Evolutionary conservation across 2,329 filamentous ascomycete genomes (phyloP).

Genomic region (Phialophora chinensis): DNA sequence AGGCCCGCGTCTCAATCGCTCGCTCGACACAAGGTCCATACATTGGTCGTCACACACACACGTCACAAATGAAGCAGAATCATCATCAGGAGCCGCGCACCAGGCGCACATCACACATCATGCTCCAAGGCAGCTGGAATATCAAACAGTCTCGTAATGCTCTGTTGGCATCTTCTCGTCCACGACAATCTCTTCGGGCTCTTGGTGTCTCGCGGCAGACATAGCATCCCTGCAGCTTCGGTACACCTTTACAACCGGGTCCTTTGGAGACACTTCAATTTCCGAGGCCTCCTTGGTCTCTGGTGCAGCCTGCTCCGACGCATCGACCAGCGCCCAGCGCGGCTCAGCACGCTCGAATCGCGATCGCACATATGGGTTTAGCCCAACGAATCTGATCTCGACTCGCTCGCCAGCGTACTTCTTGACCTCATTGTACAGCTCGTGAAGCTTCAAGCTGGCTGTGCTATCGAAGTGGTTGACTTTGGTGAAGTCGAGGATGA

Average conservation of each 20-base stretch:
- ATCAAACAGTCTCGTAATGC: conserved; percentile 6
- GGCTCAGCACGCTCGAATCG: conserved; percentile 42
- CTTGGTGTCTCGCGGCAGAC: not conserved
- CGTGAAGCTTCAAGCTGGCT: conserved; percentile 56
- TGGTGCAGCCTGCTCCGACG: not conserved
- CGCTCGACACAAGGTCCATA: not conserved
- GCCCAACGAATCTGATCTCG: conserved; percentile 57
- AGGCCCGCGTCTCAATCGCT: not conserved
- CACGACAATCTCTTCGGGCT: conserved; percentile 1
- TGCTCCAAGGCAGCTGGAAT: not conserved
- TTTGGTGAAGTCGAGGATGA: conserved; percentile 60
- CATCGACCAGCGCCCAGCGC: conserved; percentile 42
- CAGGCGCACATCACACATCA: not conserved
- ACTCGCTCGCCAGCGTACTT: conserved; percentile 57
- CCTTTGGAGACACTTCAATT: not conserved
- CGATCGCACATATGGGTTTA: conserved; percentile 50
- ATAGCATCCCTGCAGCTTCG: conserved; percentile 5
- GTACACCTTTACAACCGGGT: not conserved
- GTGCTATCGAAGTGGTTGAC: conserved; percentile 63
- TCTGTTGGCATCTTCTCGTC: conserved; percentile 2
- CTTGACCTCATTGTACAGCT: conserved; percentile 56
- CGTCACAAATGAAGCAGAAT: not conserved
- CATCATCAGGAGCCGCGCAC: not conserved
- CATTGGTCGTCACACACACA: not conserved
- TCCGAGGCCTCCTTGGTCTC: not conserved